Evolutionary conservation across 768 basidiomycete species (phyloP), one percentile per base, ranked within the genome.

Genomic region (Suillus paluster): DNA sequence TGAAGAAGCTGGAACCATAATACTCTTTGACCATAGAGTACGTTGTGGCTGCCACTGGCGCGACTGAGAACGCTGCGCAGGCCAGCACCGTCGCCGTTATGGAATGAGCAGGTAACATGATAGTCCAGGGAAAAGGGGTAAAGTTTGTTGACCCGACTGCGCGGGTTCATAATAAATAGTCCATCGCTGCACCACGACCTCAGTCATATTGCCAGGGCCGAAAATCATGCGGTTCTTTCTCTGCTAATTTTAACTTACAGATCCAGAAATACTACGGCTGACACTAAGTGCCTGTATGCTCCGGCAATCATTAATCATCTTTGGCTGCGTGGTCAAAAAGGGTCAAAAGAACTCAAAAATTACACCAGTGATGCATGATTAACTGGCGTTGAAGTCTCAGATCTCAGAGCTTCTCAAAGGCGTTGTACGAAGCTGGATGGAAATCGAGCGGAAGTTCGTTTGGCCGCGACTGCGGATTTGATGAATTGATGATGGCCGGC

Each of bases 1-100:
- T 75, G 64, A 91, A 91, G 72, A 91, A 91, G 7, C 70, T 79
- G n/a, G 79, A 69, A 1, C 90, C 89, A 4, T 81, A 68, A 72
- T 87, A 90, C 59, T 84, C 81, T 67, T 82, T 82, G 25, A 82
- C 80, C 54, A 88, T 71, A 58, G 80, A 72, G 73, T 90, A 88
- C 33, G 72, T 68, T n/a, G 76, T 71, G 4, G 71, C 77, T 23
- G 68, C 68, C 21, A 34, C 65, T 27, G 23, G 41, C 11, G 64
- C 67, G 1, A 66, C 42, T 17, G 52, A 36, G 53, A 59, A 27
- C 10, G 34, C 33, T 55, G 52, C 63, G 42, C 53, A 17, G 9
- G 63, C 39, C 39, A 25, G 6, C 36, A 53, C 34, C 34, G 54
- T 34, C 21, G 23, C 8, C 50, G 25, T 53, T 8, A 19, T 36